Evolutionary conservation across 1,284 basidiomycete species (phyloP).

Genomic region (Sporisorium exsertum): DNA sequence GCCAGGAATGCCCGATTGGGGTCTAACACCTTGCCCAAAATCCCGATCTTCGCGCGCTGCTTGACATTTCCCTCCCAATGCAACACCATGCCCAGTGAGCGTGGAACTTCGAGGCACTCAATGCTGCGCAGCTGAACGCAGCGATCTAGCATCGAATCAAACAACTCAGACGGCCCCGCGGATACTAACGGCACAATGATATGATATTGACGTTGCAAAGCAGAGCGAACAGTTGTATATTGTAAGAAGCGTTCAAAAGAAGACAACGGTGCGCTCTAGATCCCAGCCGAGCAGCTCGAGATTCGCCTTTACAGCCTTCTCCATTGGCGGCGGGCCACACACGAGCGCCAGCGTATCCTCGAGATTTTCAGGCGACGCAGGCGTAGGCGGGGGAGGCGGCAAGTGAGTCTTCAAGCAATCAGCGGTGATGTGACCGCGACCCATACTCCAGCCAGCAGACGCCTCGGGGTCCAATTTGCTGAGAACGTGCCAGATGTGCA

Average conservation of each 20-base stretch:
- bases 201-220: background rate
- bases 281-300: constrained; percentile 62
- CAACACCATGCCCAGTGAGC: too few species aligned
- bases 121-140: too few species aligned
- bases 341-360: constrained; percentile 72
- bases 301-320: constrained; percentile 47
- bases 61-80: background rate
- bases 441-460: constrained; percentile 71
- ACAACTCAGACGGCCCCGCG: background rate
- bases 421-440: constrained; percentile 72
- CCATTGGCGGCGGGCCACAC: constrained; percentile 74
- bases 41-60: background rate
- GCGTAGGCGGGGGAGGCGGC: constrained; percentile 47
- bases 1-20: background rate
- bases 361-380: constrained; percentile 27
- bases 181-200: background rate
- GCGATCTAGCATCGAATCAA: too few species aligned
- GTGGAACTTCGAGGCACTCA: too few species aligned
- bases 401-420: constrained; percentile 71
- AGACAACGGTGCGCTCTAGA: constrained; percentile 55
- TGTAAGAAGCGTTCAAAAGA: constrained; percentile 45
- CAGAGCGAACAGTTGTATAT: background rate
- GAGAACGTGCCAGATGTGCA: constrained; percentile 73
- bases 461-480: constrained; percentile 53
- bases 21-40: background rate